Evolutionary conservation across 345 rosid genomes (phyloP).

Genomic region (Murraya paniculata): DNA sequence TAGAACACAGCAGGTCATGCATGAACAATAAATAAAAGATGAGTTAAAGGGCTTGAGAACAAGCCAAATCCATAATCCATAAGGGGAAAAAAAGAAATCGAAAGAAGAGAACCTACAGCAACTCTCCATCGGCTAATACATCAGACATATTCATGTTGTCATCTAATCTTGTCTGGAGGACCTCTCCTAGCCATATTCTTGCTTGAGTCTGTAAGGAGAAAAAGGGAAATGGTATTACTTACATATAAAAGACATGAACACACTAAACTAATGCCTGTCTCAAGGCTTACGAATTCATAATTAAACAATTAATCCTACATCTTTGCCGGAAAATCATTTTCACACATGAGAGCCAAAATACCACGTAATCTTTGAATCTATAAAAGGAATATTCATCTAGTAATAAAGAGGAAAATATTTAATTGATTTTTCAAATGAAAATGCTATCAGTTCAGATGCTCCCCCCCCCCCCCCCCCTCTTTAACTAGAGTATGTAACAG

Average conservation of each 20-base stretch:
- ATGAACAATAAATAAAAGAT: background rate
- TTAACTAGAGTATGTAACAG: too few species aligned
- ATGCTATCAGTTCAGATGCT: too few species aligned
- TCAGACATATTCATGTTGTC: conserved; percentile 22
- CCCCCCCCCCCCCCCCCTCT: too few species aligned
- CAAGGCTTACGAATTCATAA: background rate
- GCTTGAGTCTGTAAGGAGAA: conserved; percentile 22
- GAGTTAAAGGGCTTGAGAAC: background rate
- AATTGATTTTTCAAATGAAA: background rate
- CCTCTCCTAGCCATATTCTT: conserved; percentile 35
- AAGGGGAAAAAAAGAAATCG: background rate
- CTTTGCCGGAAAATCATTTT: background rate
- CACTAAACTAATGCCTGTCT: background rate
- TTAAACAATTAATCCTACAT: background rate
- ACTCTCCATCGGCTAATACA: conserved; percentile 31
- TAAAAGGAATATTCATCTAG: background rate
- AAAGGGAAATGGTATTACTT: background rate
- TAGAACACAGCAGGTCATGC: background rate
- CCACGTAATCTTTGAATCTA: background rate
- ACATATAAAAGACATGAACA: background rate
- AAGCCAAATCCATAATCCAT: background rate
- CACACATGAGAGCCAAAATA: background rate
- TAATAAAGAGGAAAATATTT: background rate
- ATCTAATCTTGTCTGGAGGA: conserved; percentile 22
- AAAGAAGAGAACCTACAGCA: conserved; percentile 18